These are phyloP conservation scores for Trichosporon asahii DNA, from an alignment of 1,284 basidiomycete genomes.

Conservation along the genomic window DNA sequence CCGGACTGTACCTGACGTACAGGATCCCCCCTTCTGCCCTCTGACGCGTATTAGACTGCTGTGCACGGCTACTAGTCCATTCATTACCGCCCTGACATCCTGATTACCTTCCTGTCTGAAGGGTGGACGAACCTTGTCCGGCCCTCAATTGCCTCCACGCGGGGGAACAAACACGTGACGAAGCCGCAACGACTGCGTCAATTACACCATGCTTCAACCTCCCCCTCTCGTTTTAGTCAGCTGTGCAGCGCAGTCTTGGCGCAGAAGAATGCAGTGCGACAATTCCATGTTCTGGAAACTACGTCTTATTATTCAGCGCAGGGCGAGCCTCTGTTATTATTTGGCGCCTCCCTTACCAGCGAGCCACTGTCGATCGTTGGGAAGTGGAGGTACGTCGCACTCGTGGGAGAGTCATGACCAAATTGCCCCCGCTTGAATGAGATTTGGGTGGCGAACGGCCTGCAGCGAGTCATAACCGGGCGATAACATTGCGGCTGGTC, in stretches of 20 bases:
- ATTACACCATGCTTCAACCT: background rate
- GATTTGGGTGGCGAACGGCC: background rate
- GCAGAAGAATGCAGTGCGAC: background rate
- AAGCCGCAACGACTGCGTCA: background rate
- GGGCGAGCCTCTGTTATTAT: background rate
- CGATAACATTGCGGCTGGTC: constrained; percentile 1
- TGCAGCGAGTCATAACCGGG: background rate
- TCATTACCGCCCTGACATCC: background rate
- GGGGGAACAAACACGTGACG: background rate
- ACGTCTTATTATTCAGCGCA: background rate
- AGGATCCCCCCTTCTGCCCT: no score
- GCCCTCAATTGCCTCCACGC: no score
- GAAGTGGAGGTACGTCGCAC: background rate
- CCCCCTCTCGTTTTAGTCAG: background rate
- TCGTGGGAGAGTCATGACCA: background rate
- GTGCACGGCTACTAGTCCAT: background rate
- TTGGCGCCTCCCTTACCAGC: background rate
- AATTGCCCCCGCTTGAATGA: background rate
- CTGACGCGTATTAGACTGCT: background rate
- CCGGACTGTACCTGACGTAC: no score
- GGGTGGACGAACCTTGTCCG: background rate
- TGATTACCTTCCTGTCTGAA: background rate
- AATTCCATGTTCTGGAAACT: background rate
- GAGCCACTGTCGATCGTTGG: background rate
- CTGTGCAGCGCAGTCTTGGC: background rate